Evolutionary conservation across 345 rosid species (phyloP).

Genomic region (Moricandia moricandioides): DNA sequence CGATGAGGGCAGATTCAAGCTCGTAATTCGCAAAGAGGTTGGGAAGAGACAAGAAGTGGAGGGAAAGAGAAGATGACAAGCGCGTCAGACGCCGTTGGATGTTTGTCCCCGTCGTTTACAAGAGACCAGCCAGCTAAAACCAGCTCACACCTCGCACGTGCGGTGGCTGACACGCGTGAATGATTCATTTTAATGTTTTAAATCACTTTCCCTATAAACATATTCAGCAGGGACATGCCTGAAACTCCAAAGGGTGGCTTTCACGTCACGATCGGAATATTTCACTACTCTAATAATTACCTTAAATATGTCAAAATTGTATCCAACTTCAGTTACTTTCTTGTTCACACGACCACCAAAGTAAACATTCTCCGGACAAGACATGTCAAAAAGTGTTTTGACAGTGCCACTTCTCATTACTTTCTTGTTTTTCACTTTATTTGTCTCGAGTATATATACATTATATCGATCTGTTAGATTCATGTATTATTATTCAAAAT

Average conservation of each 20-base stretch:
- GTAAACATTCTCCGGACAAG: slow-evolving; percentile 34
- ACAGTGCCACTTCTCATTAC: slow-evolving; percentile 35
- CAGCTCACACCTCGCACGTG: slow-evolving; percentile 47
- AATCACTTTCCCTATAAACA: slow-evolving; percentile 5
- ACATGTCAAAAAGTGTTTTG: slow-evolving; percentile 33
- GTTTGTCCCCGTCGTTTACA: slow-evolving; percentile 43
- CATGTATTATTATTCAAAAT: not conserved
- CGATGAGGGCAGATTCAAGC: slow-evolving; percentile 28
- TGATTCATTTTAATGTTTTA: slow-evolving; percentile 24
- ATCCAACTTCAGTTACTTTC: slow-evolving; percentile 9
- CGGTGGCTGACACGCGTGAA: slow-evolving; percentile 34
- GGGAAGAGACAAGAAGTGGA: slow-evolving; percentile 26
- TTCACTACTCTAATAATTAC: not conserved
- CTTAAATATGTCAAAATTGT: slow-evolving; percentile 13
- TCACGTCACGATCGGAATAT: slow-evolving; percentile 38
- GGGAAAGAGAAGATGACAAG: slow-evolving; percentile 35
- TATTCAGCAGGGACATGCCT: slow-evolving; percentile 18
- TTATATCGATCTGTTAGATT: not conserved
- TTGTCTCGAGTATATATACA: not conserved
- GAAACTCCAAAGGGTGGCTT: slow-evolving; percentile 26
- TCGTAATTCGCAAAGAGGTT: slow-evolving; percentile 18
- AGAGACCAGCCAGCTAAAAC: slow-evolving; percentile 40
- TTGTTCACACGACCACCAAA: slow-evolving; percentile 7
- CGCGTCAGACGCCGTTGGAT: slow-evolving; percentile 52
- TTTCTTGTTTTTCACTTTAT: slow-evolving; percentile 10